Base-by-base conservation (phyloP, 805 yeast genomes). In the Hanseniaspora nectarophila region DNA sequence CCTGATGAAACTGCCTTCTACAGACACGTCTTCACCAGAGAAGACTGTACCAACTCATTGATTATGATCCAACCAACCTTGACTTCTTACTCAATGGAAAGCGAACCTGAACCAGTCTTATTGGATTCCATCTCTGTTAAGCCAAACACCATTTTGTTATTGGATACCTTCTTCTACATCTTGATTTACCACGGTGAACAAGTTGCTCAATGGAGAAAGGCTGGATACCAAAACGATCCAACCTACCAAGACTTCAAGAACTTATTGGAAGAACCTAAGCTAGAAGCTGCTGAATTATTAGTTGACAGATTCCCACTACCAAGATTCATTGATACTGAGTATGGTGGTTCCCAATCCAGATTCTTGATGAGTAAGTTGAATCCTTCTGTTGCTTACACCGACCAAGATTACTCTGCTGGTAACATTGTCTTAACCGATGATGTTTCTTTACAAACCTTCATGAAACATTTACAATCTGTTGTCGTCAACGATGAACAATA, bases 1-100 rank as follows among this genome's bases (percentile, higher is more conserved):
- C 98, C 98, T 1, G 99, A 92, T 72, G 99, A 92, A 72, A 88
- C 97, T 42, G 95, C 96, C 35, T 92, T 89, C 69, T 87, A 90
- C 70, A 81, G 97, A 66, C 98, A 92, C 67, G 82, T 87, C 16
- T 77, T 92, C 64, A 76, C 85, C 64, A 81, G 90, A 58, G 97
- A 92, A 63, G 97, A 92, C 65, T 84, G 90, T 40, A 82, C 84
- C 57, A 92, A 90, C 70, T 85, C 97, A 16, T 73, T 92, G 64
- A 85, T 89, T 56, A 92, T 92, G 97, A 90, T 92, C 58, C 98
- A 92, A 71, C 99, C 99, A 54, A 87, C 97, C 0, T 77, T 92
- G 66, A 83, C 90, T 3, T 78, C 95, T 37, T 90, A 82, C 67
- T 76, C 82, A 53, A 79, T 88, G 66, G 87, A 82, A 62, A 81